Conservation (phyloP, 1,284 basidiomycete genomes). For the Omphalotus olearius region DNA sequence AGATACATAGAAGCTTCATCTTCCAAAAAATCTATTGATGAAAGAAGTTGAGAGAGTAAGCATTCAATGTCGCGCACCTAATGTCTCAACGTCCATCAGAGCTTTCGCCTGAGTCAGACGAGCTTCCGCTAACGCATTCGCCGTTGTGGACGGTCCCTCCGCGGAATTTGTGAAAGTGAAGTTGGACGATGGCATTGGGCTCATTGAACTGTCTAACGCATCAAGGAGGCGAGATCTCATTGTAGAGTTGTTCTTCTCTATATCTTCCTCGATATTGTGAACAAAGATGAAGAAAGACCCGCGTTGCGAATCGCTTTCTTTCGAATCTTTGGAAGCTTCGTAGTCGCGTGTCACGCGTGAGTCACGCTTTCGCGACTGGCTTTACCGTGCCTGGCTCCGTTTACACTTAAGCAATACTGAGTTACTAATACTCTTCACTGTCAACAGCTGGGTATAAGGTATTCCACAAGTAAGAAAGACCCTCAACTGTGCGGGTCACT, state of each 20-base stretch:
- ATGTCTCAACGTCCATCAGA: not conserved
- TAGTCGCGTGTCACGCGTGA: no score
- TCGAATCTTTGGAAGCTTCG: no score
- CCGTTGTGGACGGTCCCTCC: not conserved
- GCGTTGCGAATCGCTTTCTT: no score
- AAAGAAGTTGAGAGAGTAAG: not conserved
- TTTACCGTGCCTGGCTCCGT: no score
- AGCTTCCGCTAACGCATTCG: conserved; percentile 3
- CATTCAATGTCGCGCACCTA: not conserved
- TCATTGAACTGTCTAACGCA: conserved; percentile 10
- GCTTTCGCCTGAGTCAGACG: conserved; percentile 5
- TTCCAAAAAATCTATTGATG: not conserved
- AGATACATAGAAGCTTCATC: not conserved
- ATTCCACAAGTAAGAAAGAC: no score
- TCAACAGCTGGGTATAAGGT: no score
- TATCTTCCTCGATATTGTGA: no score
- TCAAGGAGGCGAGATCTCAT: conserved; percentile 11
- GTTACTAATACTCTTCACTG: no score
- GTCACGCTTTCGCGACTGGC: no score
- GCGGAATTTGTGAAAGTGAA: not conserved
- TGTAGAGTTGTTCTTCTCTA: not conserved
- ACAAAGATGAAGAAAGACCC: no score
- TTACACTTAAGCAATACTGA: no score
- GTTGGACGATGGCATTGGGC: not conserved
- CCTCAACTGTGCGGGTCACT: not conserved